These are phyloP conservation scores for Umbelopsis vinacea DNA, from an alignment of 192 early-diverging fungal species.

Conservation along the genomic window DNA sequence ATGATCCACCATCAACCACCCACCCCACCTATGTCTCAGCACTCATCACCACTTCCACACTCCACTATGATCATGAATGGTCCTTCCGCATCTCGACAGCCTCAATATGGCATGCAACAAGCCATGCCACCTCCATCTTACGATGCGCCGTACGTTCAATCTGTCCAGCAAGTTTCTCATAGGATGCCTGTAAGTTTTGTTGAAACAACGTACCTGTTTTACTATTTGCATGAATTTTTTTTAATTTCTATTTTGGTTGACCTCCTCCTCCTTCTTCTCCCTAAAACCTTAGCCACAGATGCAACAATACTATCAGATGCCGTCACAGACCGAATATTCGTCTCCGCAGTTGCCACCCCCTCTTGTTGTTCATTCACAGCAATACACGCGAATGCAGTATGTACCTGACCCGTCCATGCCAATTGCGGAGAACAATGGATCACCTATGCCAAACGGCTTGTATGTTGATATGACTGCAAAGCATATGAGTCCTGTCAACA, in stretches of 20 bases:
- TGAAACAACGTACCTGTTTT: background rate
- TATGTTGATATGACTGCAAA: background rate
- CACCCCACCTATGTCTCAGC: constrained; percentile 3
- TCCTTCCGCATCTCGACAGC: background rate
- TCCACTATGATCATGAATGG: constrained; percentile 8
- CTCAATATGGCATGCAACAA: background rate
- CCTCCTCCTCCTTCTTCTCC: background rate
- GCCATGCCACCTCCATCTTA: constrained; percentile 8
- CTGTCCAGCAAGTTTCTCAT: background rate
- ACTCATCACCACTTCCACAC: constrained; percentile 11
- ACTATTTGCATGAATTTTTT: background rate
- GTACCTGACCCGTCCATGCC: background rate
- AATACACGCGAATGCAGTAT: background rate
- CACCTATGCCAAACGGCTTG: background rate
- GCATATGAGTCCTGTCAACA: constrained; percentile 1
- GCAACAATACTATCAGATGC: constrained; percentile 19
- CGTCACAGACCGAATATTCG: constrained; percentile 13
- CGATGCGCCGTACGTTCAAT: constrained; percentile 2
- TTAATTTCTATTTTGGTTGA: background rate
- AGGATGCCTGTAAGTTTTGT: constrained; percentile 2
- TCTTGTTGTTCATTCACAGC: constrained; percentile 2
- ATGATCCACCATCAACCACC: constrained; percentile 15
- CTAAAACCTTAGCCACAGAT: constrained; percentile 9
- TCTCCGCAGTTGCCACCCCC: constrained; percentile 15
- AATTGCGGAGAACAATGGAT: constrained; percentile 1